phyloP scores from a whole-genome alignment of 352 stramenopile genomes.

The Globisporangium canariense region DNA sequence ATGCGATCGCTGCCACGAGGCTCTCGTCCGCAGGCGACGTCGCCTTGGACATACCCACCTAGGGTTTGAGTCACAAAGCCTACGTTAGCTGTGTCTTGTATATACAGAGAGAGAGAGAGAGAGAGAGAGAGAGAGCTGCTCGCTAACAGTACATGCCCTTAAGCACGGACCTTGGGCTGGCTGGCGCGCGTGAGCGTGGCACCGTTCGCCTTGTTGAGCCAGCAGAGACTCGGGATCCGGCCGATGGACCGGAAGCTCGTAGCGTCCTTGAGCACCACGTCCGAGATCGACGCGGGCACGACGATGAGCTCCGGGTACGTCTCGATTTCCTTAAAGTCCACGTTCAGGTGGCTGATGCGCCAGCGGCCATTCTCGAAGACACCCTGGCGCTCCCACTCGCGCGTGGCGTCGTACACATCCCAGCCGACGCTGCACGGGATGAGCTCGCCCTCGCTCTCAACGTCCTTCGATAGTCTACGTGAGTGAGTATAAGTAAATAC shows the following conservation, averaged over 20 bases:
- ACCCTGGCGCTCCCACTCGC: slow-evolving; percentile 74
- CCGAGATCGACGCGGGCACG: slow-evolving; percentile 88
- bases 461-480: slow-evolving; percentile 41
- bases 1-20: slow-evolving; percentile 61
- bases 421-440: slow-evolving; percentile 59
- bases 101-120: not conserved
- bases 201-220: slow-evolving; percentile 67
- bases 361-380: slow-evolving; percentile 67
- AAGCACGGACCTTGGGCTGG: slow-evolving; percentile 56
- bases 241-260: slow-evolving; percentile 70
- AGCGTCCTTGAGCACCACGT: slow-evolving; percentile 80
- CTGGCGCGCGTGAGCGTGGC: slow-evolving; percentile 71
- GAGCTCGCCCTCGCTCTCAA: slow-evolving; percentile 44
- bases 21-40: slow-evolving; percentile 69
- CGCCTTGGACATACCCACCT: slow-evolving; percentile 74
- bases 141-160: not conserved
- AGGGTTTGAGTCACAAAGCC: not conserved
- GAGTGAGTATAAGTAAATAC: too few species aligned
- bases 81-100: not conserved
- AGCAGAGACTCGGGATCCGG: slow-evolving; percentile 69
- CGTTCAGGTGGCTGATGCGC: slow-evolving; percentile 59
- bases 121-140: not conserved
- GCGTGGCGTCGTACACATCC: slow-evolving; percentile 58
- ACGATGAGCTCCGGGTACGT: slow-evolving; percentile 94
- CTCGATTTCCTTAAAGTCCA: slow-evolving; percentile 79